Base-by-base conservation (phyloP, 2,329 filamentous ascomycete genomes). In the Penicillium sp. region DNA sequence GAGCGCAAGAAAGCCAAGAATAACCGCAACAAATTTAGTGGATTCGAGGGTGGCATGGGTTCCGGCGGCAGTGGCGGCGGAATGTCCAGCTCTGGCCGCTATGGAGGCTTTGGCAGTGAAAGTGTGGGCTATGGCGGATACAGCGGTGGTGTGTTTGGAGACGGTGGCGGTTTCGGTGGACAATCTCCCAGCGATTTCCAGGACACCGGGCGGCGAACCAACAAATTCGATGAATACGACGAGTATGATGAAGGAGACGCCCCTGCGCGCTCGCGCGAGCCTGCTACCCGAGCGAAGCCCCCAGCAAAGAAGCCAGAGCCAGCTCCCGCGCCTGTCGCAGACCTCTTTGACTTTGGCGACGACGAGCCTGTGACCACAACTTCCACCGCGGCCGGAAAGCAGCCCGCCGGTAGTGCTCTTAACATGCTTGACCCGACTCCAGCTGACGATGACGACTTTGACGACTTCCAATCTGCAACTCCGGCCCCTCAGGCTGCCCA, bases 161-260 rank as follows among this genome's bases (percentile, higher is more conserved):
- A 65, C 32, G 62, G 62, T 10, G 62, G 62, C 47, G 62, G 62
- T 9, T 65, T 65, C 14, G 62, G 62, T 21, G 62, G 62, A 10
- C 56, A 57, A 42, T 54, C 61, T 18, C 31, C 40, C 14, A 55
- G 56, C 63, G 89, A 91, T 48, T 95, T 89, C 76, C 82, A 86
- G 55, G 86, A 90, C 63, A 76, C 81, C 21, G 77, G 84, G 32
- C 71, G 75, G 55, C 80, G 87, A 54, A 79, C 82, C 52, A 92
- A 95, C 61, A 85, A 88, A 61, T 99, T 97, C 65, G 93, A 97
- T 65, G 94, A 97, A 75, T 99, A 99, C 68, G 92, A 99, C 70
- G 94, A 99, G 75, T 93, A 88, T 67, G 93, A 97, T 52, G 94
- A 96, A 67, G 91, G 83, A 39, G 80, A 82, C 46, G 76, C 80